These are phyloP conservation scores for Barnettozyma botsteinii DNA, from an alignment of 805 yeast genomes.

Conservation along the genomic window DNA sequence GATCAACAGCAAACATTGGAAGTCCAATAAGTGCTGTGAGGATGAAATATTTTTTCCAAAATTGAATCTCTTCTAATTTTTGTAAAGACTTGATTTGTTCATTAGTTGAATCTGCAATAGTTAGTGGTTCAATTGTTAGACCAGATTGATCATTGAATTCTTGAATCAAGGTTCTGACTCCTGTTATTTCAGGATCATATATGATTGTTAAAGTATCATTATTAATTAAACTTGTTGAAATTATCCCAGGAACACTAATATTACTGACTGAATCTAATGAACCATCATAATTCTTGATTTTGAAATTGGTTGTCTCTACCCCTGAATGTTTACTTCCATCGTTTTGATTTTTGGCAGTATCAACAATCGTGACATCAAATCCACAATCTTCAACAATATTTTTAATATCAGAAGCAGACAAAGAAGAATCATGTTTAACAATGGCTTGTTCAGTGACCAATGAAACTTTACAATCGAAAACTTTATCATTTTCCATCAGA, in stretches of 20 bases:
- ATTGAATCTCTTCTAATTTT: conserved; percentile 62
- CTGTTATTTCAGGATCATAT: conserved; percentile 47
- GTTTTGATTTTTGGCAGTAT: conserved; percentile 3
- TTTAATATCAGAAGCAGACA: conserved; percentile 31
- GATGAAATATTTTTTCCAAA: conserved; percentile 59
- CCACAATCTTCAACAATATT: conserved; percentile 72
- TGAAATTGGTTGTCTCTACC: conserved; percentile 13
- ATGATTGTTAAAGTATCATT: conserved; percentile 27
- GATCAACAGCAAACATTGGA: conserved; percentile 51
- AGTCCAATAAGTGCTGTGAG: conserved; percentile 50
- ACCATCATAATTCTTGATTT: conserved; percentile 6
- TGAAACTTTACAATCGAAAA: conserved; percentile 55
- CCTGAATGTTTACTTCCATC: not conserved
- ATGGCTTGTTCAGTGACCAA: conserved; percentile 70
- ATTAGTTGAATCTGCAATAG: conserved; percentile 44
- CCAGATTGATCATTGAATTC: conserved; percentile 14
- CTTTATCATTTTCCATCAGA: conserved; percentile 44
- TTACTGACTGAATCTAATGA: not conserved
- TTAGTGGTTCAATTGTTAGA: conserved; percentile 40
- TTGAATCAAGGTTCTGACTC: conserved; percentile 59
- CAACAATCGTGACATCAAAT: conserved; percentile 44
- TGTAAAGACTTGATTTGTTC: conserved; percentile 67
- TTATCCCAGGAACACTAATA: conserved; percentile 9
- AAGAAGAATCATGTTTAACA: conserved; percentile 39
- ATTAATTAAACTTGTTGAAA: conserved; percentile 1